phyloP scores from a whole-genome alignment of 805 yeast species.

The Ogataea nitratoaversa region DNA sequence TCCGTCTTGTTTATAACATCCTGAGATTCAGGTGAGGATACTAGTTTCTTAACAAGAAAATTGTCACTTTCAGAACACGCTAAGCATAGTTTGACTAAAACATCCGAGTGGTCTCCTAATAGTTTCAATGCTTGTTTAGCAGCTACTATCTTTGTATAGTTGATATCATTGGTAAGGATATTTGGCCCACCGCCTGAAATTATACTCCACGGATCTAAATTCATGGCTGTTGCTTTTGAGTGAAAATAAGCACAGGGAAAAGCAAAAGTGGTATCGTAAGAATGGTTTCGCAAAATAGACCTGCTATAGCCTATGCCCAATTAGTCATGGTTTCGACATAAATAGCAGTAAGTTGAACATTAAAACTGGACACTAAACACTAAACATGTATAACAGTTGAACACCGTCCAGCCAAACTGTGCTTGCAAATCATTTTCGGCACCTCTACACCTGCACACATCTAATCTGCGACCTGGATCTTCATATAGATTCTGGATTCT shows the following conservation, averaged over 20 bases:
- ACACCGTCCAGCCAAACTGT: no score
- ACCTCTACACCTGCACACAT: no score
- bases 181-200: slow-evolving; percentile 18
- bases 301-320: no score
- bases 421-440: no score
- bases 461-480: no score
- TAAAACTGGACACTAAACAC: no score
- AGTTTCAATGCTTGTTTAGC: slow-evolving; percentile 34
- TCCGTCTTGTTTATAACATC: slow-evolving; percentile 27
- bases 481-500: no score
- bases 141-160: slow-evolving; percentile 30
- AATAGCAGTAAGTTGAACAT: no score
- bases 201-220: slow-evolving; percentile 32
- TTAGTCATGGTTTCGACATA: no score
- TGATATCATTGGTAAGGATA: slow-evolving; percentile 23
- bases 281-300: no score
- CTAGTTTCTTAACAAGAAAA: slow-evolving; percentile 24
- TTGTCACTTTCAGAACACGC: slow-evolving; percentile 38
- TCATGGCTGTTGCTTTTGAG: background rate
- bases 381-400: no score
- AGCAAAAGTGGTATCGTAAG: no score
- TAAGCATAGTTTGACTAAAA: slow-evolving; percentile 32
- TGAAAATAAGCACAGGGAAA: background rate
- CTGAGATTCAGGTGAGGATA: slow-evolving; percentile 17
- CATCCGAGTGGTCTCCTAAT: slow-evolving; percentile 26